Base-by-base conservation (phyloP, 352 stramenopile species). In the Pythium diclinum region DNA sequence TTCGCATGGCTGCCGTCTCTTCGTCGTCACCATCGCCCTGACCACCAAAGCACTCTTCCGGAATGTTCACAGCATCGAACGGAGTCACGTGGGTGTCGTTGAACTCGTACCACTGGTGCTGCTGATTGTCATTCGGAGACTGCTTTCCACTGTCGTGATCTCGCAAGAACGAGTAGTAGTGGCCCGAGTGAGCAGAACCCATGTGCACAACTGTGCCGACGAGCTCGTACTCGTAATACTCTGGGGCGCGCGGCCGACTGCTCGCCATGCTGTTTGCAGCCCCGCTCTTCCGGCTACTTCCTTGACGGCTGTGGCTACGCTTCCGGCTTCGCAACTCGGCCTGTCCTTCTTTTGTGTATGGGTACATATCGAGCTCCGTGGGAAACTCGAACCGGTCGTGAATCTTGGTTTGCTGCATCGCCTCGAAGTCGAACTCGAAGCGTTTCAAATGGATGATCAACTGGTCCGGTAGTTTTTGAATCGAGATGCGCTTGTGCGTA, bases 351-450 rank as follows among this genome's bases (percentile, higher is more conserved):
- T 95, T 95, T 4, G 89, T 96, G 72, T 95, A 96, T 19, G 76
- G 78, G 59, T 87, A 92, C 85, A 97, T 95, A 62, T 97, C 84
- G 17, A 97, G 71, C 38, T 89, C 77, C 48, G 79, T 89, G 3
- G 91, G 91, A 61, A 98, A 98, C 56, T 98, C 95, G 57, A 98
- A 97, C 9, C 86, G 81, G 59, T 97, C 88, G 64, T 98, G 97
- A 1, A 98, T 83, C 61, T 98, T 98, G 46, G 85, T 92, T 70
- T 96, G 90, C 49, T 96, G 87, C 87, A 98, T 97, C 13, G 86
- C 94, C 59, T 97, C 91, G 40, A 97, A 97, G 70, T 98, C 91
- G 65, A 98, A 98, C 61, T 98, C 92, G 49, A 98, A 98, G 0
- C 94, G 85, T 75, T 98, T 98, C 11, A 98, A 63, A 61, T 98